These are phyloP conservation scores for Blastobotrys illinoisensis DNA, from an alignment of 1,139 yeast species.

Conservation along the genomic window DNA sequence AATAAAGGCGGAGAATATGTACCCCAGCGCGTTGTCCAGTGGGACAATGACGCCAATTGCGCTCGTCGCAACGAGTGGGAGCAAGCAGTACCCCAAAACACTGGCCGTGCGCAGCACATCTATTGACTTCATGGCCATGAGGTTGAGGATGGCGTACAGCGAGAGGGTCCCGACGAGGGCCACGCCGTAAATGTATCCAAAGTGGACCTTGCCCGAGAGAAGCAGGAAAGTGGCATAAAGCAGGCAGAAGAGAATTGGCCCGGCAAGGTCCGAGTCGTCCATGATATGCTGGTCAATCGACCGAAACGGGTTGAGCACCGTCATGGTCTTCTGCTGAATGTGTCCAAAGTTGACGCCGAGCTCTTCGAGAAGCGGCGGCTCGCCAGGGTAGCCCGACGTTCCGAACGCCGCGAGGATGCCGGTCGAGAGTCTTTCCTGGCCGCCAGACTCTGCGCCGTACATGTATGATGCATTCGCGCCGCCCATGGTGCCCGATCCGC, in stretches of 20 bases:
- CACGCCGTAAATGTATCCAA: constrained; percentile 95
- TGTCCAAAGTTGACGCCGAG: constrained; percentile 89
- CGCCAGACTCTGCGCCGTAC: constrained; percentile 27
- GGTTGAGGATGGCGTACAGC: constrained; percentile 74
- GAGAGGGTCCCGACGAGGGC: constrained; percentile 88
- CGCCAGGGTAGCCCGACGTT: constrained; percentile 89
- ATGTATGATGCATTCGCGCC: constrained; percentile 14
- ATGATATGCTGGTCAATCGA: constrained; percentile 66
- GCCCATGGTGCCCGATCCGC: constrained; percentile 19
- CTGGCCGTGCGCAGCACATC: constrained; percentile 79
- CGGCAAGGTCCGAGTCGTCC: constrained; percentile 91
- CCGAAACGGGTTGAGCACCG: constrained; percentile 76
- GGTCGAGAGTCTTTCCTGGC: constrained; percentile 49
- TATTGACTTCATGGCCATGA: constrained; percentile 64
- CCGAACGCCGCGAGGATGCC: constrained; percentile 92
- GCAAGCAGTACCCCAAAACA: constrained; percentile 86
- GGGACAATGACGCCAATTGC: constrained; percentile 65
- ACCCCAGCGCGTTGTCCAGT: constrained; percentile 72
- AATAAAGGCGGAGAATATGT: constrained; percentile 58
- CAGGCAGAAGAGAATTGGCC: constrained; percentile 86
- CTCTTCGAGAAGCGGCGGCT: constrained; percentile 88
- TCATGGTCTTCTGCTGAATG: constrained; percentile 75
- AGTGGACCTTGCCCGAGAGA: constrained; percentile 85
- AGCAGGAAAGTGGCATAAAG: constrained; percentile 81
- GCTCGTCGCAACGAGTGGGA: constrained; percentile 81